Evolutionary conservation across 2,329 filamentous ascomycete genomes (phyloP).

Genomic region (Cercospora brassicicola): DNA sequence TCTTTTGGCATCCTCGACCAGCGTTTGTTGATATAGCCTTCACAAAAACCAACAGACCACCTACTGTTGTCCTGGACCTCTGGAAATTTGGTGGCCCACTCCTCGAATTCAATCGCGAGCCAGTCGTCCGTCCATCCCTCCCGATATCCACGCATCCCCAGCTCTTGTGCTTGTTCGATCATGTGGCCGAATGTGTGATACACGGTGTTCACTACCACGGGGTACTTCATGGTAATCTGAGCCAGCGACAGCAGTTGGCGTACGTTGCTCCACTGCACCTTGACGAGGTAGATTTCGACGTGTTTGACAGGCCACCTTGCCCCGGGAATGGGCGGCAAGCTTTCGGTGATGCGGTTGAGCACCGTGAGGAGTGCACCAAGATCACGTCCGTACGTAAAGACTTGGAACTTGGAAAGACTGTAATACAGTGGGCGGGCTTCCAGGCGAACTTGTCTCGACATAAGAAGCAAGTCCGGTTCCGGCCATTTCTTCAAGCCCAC

Average conservation of each 20-base stretch:
- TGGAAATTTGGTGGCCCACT: background rate
- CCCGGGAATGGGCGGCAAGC: background rate
- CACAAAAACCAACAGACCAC: background rate
- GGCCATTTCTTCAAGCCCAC: background rate
- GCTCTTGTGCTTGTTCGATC: background rate
- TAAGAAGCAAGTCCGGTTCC: background rate
- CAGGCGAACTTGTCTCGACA: background rate
- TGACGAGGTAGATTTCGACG: background rate
- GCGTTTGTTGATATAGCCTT: background rate
- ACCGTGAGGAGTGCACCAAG: background rate
- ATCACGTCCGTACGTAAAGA: background rate
- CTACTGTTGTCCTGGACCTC: background rate
- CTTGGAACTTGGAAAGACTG: background rate
- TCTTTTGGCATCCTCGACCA: background rate
- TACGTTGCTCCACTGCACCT: background rate
- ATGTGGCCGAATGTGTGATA: background rate
- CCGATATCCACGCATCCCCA: background rate
- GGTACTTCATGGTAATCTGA: background rate
- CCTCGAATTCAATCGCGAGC: background rate
- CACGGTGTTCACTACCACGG: background rate
- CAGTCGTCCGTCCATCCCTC: background rate
- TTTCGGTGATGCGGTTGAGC: background rate
- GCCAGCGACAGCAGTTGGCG: background rate
- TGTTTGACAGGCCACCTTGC: background rate
- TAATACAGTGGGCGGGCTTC: background rate